Conservation (phyloP, 805 yeast genomes). For the Metschnikowia continentalis region DNA sequence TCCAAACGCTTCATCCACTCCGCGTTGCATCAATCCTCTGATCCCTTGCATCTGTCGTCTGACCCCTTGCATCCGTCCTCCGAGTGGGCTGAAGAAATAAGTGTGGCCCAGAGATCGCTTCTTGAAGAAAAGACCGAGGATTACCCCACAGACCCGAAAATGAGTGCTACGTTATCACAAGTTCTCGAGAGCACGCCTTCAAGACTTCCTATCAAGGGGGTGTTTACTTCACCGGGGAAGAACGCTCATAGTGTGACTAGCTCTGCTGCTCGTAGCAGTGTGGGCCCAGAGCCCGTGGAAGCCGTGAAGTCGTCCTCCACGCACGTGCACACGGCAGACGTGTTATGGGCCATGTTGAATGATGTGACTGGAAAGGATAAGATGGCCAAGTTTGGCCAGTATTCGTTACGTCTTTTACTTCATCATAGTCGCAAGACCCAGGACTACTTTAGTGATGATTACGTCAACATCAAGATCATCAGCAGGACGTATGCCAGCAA, state of each 20-base stretch:
- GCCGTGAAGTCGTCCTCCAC: not conserved
- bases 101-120: too few species aligned
- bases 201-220: not conserved
- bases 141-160: constrained; percentile 6
- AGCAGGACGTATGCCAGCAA: constrained; percentile 29
- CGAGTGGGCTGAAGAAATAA: constrained; percentile 6
- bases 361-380: constrained; percentile 68
- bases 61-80: too few species aligned
- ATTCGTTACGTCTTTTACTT: constrained; percentile 50
- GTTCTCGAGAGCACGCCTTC: constrained; percentile 10
- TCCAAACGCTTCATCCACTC: constrained; percentile 7
- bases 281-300: not conserved
- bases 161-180: constrained; percentile 1
- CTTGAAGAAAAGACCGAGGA: not conserved
- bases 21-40: constrained; percentile 12
- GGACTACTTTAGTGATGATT: constrained; percentile 29
- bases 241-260: too few species aligned
- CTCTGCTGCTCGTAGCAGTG: not conserved
- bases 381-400: constrained; percentile 60
- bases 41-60: not conserved
- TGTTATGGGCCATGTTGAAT: constrained; percentile 50
- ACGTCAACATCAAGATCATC: constrained; percentile 29
- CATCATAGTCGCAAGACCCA: constrained; percentile 43
- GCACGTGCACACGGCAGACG: constrained; percentile 28
- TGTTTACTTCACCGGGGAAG: constrained; percentile 1